Conservation (phyloP, 305 asterid species). For the Ilex paraguariensis region DNA sequence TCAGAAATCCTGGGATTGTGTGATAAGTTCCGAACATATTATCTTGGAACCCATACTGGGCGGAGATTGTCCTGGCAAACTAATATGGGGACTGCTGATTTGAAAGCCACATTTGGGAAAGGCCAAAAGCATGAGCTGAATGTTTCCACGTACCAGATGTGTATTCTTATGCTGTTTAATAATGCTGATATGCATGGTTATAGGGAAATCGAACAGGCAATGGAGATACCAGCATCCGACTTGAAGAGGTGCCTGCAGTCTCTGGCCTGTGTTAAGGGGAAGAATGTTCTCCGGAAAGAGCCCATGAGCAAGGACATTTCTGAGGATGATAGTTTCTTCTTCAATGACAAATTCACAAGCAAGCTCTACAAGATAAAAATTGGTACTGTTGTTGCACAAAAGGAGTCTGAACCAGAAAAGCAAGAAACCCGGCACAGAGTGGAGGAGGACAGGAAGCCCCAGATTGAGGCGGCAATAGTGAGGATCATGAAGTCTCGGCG, state of each 20-base stretch:
- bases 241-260: conserved; percentile 33
- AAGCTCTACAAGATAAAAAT: conserved; percentile 22
- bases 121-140: conserved; percentile 28
- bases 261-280: conserved; percentile 32
- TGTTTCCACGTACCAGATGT: conserved; percentile 31
- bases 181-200: conserved; percentile 18
- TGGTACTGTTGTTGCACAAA: conserved; percentile 30
- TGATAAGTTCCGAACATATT: conserved; percentile 22
- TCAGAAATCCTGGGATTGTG: conserved; percentile 19
- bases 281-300: conserved; percentile 27
- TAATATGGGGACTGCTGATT: conserved; percentile 26
- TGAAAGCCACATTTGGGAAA: conserved; percentile 26
- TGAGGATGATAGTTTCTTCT: conserved; percentile 24
- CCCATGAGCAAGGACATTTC: conserved; percentile 31
- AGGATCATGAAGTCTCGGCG: conserved; percentile 28
- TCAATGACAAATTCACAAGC: conserved; percentile 24
- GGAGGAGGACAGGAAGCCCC: conserved; percentile 29
- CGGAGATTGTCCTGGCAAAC: conserved; percentile 34
- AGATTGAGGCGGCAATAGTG: conserved; percentile 30
- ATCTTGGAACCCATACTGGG: conserved; percentile 30
- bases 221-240: conserved; percentile 23
- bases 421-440: conserved; percentile 26
- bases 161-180: conserved; percentile 30
- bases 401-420: conserved; percentile 29
- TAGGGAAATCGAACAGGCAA: conserved; percentile 27